phyloP scores from a whole-genome alignment of 2,329 filamentous ascomycete genomes.

The Colletotrichum salicis region DNA sequence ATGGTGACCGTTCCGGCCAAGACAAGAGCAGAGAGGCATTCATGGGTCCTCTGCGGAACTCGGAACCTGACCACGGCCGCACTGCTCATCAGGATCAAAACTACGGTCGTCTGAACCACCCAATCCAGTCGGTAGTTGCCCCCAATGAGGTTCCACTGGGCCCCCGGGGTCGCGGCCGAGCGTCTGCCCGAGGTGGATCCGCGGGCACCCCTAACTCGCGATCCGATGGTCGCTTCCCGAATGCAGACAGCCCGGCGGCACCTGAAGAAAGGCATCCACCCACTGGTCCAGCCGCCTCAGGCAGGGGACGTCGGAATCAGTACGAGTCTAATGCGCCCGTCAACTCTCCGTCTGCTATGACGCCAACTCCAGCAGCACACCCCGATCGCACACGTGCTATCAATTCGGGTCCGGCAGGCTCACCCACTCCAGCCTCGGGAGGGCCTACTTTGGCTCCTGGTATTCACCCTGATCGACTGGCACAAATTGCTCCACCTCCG shows the following conservation, averaged over 20 bases:
- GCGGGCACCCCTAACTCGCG: slow-evolving; percentile 51
- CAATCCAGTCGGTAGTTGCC: slow-evolving; percentile 53
- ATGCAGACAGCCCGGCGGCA: slow-evolving; percentile 55
- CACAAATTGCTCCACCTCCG: slow-evolving; percentile 55
- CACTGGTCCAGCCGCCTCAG: slow-evolving; percentile 63
- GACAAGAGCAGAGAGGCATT: slow-evolving; percentile 58
- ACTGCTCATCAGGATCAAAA: slow-evolving; percentile 67
- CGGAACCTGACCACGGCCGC: slow-evolving; percentile 62
- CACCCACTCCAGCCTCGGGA: slow-evolving; percentile 38
- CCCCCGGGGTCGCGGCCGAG: slow-evolving; percentile 62
- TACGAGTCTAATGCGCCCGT: slow-evolving; percentile 27
- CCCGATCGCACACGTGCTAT: slow-evolving; percentile 27
- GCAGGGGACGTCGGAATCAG: slow-evolving; percentile 52
- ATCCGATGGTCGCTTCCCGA: slow-evolving; percentile 55
- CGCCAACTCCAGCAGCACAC: slow-evolving; percentile 27
- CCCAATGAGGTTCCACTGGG: slow-evolving; percentile 63
- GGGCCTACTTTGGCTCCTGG: slow-evolving; percentile 43
- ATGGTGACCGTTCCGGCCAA: slow-evolving; percentile 50
- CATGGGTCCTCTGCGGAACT: slow-evolving; percentile 48
- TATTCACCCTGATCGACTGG: slow-evolving; percentile 63
- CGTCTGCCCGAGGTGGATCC: slow-evolving; percentile 50
- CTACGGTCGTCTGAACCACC: slow-evolving; percentile 70
- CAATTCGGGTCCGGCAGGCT: slow-evolving; percentile 27
- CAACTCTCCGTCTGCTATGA: slow-evolving; percentile 23
- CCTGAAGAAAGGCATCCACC: slow-evolving; percentile 62